Base-by-base conservation (phyloP, 2,329 filamentous ascomycete genomes). In the Diaporthe citrichinensis region DNA sequence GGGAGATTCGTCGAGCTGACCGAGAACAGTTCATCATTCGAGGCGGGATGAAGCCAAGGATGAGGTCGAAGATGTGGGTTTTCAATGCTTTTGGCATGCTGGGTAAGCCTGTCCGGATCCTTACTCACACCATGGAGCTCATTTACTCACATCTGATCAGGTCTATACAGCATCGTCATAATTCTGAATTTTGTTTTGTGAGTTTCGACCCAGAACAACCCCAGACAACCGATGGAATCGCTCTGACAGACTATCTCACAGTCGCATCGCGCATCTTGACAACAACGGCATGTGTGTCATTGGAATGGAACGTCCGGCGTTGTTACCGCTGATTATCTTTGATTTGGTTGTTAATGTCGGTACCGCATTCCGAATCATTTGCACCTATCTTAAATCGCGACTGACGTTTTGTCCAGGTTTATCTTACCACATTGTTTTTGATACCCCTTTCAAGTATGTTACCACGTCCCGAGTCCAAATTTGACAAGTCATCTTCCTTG, bases 401-500 rank as follows among this genome's bases (percentile, higher is more conserved):
- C 76, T 78, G 62, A 73, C 61, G 17, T 8, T 17, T 2, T 41
- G 7, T 25, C 17, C 58, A 87, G 86, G 77, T 92, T 28, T 93
- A 92, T 78, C 84, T 93, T 1, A 93, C 91, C 1, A 84, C 88
- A 5, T 84, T 93, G n/a, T 93, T 93, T 80, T 83, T 93, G 3
- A 84, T 90, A n/a, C 91, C 91, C 3, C 80, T 93, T 1, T 88
- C 87, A 75, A 85, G 90, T 91, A 83, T 79, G 86, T 77, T 10
- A 2, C 6, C 25, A 7, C 17, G 9, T n/a, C 17, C 15, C 3
- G 10, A 20, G 10, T 5, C 17, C 28, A 23, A 17, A n/a, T 15
- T 9, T 12, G 3, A 9, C 14, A 34, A 36, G 44, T 3, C n/a
- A 2, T 0, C 15, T 2, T 12, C 12, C 4, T 36, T 14, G 3